phyloP scores from a whole-genome alignment of 2,329 filamentous ascomycete species.

The Diaporthe velutina region DNA sequence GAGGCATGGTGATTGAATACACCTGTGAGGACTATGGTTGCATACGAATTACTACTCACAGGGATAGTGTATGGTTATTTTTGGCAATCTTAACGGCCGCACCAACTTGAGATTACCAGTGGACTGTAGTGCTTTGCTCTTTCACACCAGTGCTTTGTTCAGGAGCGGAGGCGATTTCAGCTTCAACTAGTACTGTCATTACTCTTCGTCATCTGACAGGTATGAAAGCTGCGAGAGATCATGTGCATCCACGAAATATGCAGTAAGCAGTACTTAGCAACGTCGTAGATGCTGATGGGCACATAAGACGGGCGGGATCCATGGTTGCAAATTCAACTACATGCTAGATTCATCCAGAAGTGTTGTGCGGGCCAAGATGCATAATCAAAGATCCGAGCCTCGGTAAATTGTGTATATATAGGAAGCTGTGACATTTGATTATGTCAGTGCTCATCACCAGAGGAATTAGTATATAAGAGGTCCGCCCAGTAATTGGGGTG shows the following conservation, averaged over 20 bases:
- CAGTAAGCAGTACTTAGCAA: neutral
- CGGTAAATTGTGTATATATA: too few species aligned
- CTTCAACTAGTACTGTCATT: neutral
- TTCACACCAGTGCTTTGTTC: neutral
- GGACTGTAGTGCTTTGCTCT: neutral
- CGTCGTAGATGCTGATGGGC: neutral
- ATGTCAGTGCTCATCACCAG: neutral
- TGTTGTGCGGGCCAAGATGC: neutral
- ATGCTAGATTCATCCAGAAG: neutral
- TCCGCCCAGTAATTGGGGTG: neutral
- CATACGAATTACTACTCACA: too few species aligned
- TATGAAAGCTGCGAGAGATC: neutral
- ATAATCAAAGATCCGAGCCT: neutral
- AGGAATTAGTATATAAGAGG: neutral
- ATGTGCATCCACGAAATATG: neutral
- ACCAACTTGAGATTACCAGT: too few species aligned
- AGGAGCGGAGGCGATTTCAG: neutral
- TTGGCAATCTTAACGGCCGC: neutral
- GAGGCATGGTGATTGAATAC: too few species aligned
- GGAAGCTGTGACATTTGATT: neutral
- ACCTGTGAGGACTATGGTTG: too few species aligned
- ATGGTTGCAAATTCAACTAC: too few species aligned
- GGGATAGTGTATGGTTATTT: too few species aligned
- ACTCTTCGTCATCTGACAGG: neutral
- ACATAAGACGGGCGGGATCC: neutral